phyloP scores from a whole-genome alignment of 345 rosid species.

The Populus simonii region DNA sequence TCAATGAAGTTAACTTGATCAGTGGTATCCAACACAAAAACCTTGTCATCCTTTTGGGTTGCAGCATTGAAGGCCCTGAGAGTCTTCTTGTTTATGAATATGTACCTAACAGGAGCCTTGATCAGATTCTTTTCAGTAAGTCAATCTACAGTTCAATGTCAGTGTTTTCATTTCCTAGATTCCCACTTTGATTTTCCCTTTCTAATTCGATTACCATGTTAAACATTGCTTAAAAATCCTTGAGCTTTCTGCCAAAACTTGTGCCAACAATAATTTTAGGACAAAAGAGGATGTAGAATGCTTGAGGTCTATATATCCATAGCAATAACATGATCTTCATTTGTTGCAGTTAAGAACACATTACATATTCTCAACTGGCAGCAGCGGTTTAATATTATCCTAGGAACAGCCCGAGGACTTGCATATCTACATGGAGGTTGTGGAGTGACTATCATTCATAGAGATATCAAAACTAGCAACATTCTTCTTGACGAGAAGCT shows the following conservation, averaged over 20 bases:
- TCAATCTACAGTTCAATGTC: not conserved
- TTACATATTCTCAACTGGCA: slow-evolving; percentile 54
- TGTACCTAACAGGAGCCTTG: slow-evolving; percentile 69
- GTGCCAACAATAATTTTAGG: too few relatives aligned
- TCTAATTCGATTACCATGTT: too few relatives aligned
- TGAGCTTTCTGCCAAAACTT: too few relatives aligned
- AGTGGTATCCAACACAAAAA: slow-evolving; percentile 62
- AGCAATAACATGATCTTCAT: not conserved
- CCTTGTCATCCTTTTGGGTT: slow-evolving; percentile 69
- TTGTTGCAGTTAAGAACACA: slow-evolving; percentile 46
- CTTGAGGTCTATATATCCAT: not conserved
- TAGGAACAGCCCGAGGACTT: slow-evolving; percentile 78
- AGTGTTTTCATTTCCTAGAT: too few relatives aligned
- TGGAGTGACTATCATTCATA: slow-evolving; percentile 60
- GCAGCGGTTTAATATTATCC: slow-evolving; percentile 51
- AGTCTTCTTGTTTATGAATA: slow-evolving; percentile 83
- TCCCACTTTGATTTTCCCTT: too few relatives aligned
- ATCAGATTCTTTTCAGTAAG: slow-evolving; percentile 69
- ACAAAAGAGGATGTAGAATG: too few relatives aligned
- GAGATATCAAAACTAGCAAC: slow-evolving; percentile 83
- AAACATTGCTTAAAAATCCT: too few relatives aligned
- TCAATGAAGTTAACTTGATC: slow-evolving; percentile 72
- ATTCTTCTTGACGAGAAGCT: slow-evolving; percentile 64
- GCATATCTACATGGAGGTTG: slow-evolving; percentile 66
- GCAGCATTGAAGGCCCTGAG: slow-evolving; percentile 85